Percentiles rank a stretch among this genome's conserved stretches.
Conservation (phyloP, 441 rosid genomes). For the Pelargonium myrrhifolium region DNA sequence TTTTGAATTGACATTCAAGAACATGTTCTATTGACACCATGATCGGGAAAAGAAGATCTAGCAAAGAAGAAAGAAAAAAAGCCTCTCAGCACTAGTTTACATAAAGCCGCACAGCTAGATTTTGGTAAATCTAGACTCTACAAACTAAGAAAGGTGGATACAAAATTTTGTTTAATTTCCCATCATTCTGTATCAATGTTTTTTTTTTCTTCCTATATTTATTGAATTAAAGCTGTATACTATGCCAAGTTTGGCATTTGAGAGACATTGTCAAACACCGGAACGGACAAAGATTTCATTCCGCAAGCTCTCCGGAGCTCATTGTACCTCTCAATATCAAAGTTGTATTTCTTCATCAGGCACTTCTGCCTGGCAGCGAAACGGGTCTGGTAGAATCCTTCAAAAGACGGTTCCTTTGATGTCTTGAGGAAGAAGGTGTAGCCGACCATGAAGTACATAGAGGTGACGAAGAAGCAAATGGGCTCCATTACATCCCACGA, state of each 20-base stretch:
- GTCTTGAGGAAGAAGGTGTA: constrained; percentile 83
- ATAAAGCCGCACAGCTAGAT: background rate
- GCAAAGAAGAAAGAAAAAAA: background rate
- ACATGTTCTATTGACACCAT: too few relatives aligned
- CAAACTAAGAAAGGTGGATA: background rate
- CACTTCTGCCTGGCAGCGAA: constrained; percentile 53
- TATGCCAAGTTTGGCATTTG: background rate
- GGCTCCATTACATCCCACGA: constrained; percentile 99
- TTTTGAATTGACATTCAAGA: too few relatives aligned
- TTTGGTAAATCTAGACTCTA: too few relatives aligned
- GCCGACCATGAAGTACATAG: constrained; percentile 67
- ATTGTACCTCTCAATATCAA: constrained; percentile 48
- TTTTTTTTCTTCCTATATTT: background rate
- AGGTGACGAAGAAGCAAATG: constrained; percentile 79
- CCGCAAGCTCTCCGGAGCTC: constrained; percentile 34
- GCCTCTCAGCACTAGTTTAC: background rate
- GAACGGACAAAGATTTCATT: background rate
- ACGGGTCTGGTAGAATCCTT: constrained; percentile 79
- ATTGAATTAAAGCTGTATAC: background rate
- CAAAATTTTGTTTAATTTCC: background rate
- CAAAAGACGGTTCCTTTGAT: constrained; percentile 76
- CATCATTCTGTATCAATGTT: background rate
- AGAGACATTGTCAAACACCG: background rate
- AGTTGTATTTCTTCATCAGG: constrained; percentile 36
- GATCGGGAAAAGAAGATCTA: too few relatives aligned